phyloP scores from a whole-genome alignment of 2,329 filamentous ascomycete species.

The Cordyceps cateniannulata region DNA sequence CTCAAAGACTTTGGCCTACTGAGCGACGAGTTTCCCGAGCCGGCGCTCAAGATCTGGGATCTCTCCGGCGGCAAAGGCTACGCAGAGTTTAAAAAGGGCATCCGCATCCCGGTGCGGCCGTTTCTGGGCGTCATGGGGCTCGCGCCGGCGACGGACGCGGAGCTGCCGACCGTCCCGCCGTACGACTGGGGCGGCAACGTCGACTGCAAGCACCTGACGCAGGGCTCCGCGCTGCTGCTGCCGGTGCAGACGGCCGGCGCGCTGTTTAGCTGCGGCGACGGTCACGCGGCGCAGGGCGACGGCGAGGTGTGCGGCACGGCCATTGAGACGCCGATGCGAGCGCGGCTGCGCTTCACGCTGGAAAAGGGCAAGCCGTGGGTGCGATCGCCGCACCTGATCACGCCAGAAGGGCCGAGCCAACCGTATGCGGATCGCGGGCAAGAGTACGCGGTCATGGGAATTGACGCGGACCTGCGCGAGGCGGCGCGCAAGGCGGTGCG shows the following conservation, averaged over 20 bases:
- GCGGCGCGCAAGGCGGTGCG: constrained; percentile 42
- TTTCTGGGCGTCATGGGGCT: constrained; percentile 48
- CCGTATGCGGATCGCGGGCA: constrained; percentile 19
- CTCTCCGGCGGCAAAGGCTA: constrained; percentile 23
- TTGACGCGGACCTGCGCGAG: constrained; percentile 40
- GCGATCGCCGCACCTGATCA: constrained; percentile 41
- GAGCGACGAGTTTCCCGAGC: constrained; percentile 38
- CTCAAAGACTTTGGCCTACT: constrained; percentile 45
- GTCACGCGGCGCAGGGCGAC: constrained; percentile 48
- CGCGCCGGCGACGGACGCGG: constrained; percentile 36
- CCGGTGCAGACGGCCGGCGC: constrained; percentile 43
- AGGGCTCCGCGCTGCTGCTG: constrained; percentile 40
- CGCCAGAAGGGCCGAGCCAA: constrained; percentile 20
- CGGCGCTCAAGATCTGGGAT: constrained; percentile 43
- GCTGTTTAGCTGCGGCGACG: constrained; percentile 48
- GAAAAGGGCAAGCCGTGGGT: constrained; percentile 40
- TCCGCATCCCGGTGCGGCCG: constrained; percentile 42
- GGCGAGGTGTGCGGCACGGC: constrained; percentile 51
- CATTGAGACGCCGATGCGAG: constrained; percentile 46
- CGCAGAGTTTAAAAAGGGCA: constrained; percentile 39
- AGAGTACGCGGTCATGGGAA: constrained; percentile 41
- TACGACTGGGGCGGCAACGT: constrained; percentile 48
- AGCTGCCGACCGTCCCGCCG: constrained; percentile 44
- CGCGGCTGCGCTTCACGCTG: constrained; percentile 41
- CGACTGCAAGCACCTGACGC: constrained; percentile 43